Evolutionary conservation across 2,329 filamentous ascomycete genomes (phyloP).

Genomic region (Fusarium sp.): DNA sequence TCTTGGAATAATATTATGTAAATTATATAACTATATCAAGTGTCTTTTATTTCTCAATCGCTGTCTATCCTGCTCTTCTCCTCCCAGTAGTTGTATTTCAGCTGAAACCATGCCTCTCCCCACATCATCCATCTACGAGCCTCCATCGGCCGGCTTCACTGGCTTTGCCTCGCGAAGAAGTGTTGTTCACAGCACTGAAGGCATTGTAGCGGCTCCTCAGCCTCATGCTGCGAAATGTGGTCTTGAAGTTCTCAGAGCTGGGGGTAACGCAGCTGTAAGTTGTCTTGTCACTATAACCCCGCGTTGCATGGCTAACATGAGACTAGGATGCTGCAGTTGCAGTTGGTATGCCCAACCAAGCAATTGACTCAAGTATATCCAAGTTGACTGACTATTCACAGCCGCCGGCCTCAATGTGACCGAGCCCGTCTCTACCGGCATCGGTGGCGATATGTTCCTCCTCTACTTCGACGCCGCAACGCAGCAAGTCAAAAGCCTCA

Average conservation of each 20-base stretch:
- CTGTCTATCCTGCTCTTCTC: not conserved
- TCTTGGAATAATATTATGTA: slow-evolving; percentile 6
- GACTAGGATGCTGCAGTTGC: slow-evolving; percentile 92
- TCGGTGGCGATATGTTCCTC: slow-evolving; percentile 97
- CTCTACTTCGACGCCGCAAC: slow-evolving; percentile 88
- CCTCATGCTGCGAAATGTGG: slow-evolving; percentile 90
- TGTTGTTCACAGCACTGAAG: slow-evolving; percentile 91
- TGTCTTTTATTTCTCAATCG: not conserved
- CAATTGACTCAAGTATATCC: accelerated
- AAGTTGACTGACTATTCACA: slow-evolving; percentile 46
- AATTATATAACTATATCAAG: not conserved
- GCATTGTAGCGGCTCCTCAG: slow-evolving; percentile 90
- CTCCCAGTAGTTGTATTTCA: not conserved
- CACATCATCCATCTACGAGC: slow-evolving; percentile 59
- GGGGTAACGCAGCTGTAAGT: slow-evolving; percentile 92
- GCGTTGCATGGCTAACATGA: slow-evolving; percentile 6
- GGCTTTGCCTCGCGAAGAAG: slow-evolving; percentile 84
- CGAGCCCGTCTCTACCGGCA: slow-evolving; percentile 91
- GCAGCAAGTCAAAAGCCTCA: slow-evolving; percentile 84
- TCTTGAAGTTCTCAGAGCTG: slow-evolving; percentile 82
- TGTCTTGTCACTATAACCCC: too few species aligned
- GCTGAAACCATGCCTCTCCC: slow-evolving; percentile 58
- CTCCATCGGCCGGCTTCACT: slow-evolving; percentile 62
- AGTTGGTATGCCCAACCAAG: slow-evolving; percentile 68
- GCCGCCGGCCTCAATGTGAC: slow-evolving; percentile 94